phyloP scores from a whole-genome alignment of 768 basidiomycete genomes.

The Hirschioporus abietinus region DNA sequence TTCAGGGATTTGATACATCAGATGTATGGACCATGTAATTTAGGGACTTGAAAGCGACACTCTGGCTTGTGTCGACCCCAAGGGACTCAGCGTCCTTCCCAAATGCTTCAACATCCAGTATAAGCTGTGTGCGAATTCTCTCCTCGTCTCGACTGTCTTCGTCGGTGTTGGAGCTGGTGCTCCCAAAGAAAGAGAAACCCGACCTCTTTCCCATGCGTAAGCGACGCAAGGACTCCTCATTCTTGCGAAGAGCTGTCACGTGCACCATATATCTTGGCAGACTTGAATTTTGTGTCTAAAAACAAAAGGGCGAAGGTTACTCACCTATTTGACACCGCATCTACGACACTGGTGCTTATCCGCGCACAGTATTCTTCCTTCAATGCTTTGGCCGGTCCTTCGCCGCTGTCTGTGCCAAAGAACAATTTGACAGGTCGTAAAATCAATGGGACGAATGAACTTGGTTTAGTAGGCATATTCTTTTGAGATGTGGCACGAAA shows the following conservation, averaged over 20 bases:
- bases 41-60: slow-evolving; percentile 48
- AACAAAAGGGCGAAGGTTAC: slow-evolving; percentile 3
- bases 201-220: slow-evolving; percentile 84
- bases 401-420: slow-evolving; percentile 54
- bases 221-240: slow-evolving; percentile 81
- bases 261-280: slow-evolving; percentile 67
- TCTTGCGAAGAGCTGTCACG: slow-evolving; percentile 82
- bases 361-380: slow-evolving; percentile 58
- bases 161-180: slow-evolving; percentile 37
- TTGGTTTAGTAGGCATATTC: slow-evolving; percentile 68
- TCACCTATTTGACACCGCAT: slow-evolving; percentile 26
- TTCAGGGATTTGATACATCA: background rate
- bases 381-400: slow-evolving; percentile 57
- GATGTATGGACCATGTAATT: slow-evolving; percentile 53
- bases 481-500: slow-evolving; percentile 81
- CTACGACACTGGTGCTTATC: slow-evolving; percentile 35
- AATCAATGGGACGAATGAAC: slow-evolving; percentile 79
- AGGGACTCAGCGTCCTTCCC: slow-evolving; percentile 69
- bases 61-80: slow-evolving; percentile 54
- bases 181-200: slow-evolving; percentile 76
- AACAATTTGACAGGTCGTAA: slow-evolving; percentile 74
- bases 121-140: slow-evolving; percentile 80
- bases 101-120: slow-evolving; percentile 81
- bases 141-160: slow-evolving; percentile 85
- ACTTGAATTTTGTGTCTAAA: slow-evolving; percentile 4